These are phyloP conservation scores for Ceratocystiopsis minuta DNA, from an alignment of 2,329 filamentous ascomycete genomes.

Conservation along the genomic window DNA sequence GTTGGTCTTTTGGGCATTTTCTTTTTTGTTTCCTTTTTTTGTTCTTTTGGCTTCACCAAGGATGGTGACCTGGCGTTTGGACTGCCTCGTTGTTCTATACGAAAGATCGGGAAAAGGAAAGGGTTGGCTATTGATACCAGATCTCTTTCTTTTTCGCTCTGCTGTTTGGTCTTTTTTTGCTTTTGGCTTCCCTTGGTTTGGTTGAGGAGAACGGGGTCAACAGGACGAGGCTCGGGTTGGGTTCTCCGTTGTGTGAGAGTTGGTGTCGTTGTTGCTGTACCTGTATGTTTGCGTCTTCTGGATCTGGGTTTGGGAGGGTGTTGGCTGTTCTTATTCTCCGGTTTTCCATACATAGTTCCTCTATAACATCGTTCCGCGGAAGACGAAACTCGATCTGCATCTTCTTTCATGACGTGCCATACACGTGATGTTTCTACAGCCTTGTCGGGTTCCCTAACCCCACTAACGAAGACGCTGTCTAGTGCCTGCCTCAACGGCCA, in stretches of 20 bases:
- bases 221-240: too few species aligned
- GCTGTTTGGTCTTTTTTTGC: too few species aligned
- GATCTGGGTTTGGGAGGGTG: too few species aligned
- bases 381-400: too few species aligned
- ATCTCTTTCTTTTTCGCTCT: neutral
- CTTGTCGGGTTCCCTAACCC: too few species aligned
- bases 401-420: too few species aligned
- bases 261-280: too few species aligned
- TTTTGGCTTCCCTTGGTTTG: neutral
- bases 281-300: too few species aligned
- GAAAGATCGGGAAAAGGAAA: neutral
- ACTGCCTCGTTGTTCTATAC: neutral
- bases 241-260: too few species aligned
- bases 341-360: neutral
- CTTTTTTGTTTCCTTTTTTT: neutral
- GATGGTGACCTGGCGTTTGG: conserved; percentile 1
- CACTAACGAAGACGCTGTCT: too few species aligned
- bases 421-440: neutral
- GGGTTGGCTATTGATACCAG: conserved; percentile 3
- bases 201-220: neutral
- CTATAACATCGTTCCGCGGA: too few species aligned
- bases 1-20: neutral
- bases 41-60: neutral
- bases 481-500: too few species aligned
- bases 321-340: neutral